Conservation (phyloP, 805 yeast species). For the Myxozyma monticola region DNA sequence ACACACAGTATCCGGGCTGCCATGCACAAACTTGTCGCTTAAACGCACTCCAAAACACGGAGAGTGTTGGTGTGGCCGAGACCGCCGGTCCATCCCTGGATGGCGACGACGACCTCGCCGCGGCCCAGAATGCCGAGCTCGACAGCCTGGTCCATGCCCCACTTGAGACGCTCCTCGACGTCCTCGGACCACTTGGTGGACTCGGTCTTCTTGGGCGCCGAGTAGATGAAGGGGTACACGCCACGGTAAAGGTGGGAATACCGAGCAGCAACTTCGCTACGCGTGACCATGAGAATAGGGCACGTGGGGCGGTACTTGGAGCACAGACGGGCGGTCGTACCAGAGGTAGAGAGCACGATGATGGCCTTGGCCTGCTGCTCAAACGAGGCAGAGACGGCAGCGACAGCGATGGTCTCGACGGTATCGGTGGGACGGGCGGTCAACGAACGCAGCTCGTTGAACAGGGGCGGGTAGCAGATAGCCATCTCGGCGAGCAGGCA, state of each 20-base stretch:
- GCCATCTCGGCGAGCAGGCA: conserved; percentile 95
- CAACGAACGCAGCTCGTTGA: conserved; percentile 83
- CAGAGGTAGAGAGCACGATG: conserved; percentile 92
- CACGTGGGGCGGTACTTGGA: conserved; percentile 97
- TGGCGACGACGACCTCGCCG: conserved; percentile 89
- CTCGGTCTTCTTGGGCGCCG: conserved; percentile 51
- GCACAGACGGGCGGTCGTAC: conserved; percentile 91
- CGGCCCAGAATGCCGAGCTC: conserved; percentile 78
- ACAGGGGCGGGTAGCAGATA: conserved; percentile 77
- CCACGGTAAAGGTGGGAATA: conserved; percentile 97
- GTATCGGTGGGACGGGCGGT: conserved; percentile 88
- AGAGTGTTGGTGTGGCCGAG: conserved; percentile 98
- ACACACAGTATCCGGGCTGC: background rate
- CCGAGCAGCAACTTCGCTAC: conserved; percentile 91
- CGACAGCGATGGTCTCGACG: conserved; percentile 94
- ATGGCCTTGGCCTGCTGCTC: conserved; percentile 97
- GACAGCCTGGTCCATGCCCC: conserved; percentile 88
- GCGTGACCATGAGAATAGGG: conserved; percentile 97
- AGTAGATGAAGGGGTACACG: conserved; percentile 93
- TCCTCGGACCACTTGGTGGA: conserved; percentile 90
- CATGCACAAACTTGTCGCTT: conserved; percentile 1
- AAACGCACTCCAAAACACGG: conserved; percentile 65
- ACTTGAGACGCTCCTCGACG: conserved; percentile 90
- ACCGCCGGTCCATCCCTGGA: conserved; percentile 99
- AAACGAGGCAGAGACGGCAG: conserved; percentile 94